Base-by-base conservation (phyloP, 129 eudicot species). In the Tagetes erecta region DNA sequence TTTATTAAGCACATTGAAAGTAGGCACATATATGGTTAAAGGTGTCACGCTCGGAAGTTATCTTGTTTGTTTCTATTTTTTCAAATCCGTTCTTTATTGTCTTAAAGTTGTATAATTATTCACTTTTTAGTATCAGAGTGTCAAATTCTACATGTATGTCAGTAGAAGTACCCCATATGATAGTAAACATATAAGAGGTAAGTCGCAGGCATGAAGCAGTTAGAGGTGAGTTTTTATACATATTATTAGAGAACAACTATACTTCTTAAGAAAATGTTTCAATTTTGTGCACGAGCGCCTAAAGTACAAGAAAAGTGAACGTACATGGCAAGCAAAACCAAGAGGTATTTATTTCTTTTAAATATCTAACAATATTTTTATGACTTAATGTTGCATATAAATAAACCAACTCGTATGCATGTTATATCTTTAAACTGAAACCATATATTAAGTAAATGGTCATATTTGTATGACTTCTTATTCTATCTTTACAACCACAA, bases 251-350 rank as follows among this genome's bases (percentile, higher is more conserved):
- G n/a, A 9, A 6, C 55, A 74, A 40, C 36, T 46, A 20, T 64
- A 36, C 27, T 39, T 74, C 40, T 3, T 74, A 73, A 34, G 70
- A 44, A 62, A 45, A 8, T 6, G 74, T 50, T 44, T 66, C 44
- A 30, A 72, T 12, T 30, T 63, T 72, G 69, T 72, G 46, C 84
- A 92, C 96, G 98, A 92, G 72, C 96, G 96, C 70, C 80, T 92
- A 46, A 92, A 92, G 27, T 20, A 20, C 27, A 20, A 20, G 27
- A 20, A 20, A 20, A 20, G 27, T 20, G 27, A 20, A 20, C 27
- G 27, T 20, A 20, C 27, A 20, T 20, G 27, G 27, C 27, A 20
- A 20, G 27, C 27, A 20, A 20, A 20, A 20, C 27, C 27, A 20
- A 20, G 27, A 20, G 27, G 27, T 20, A 20, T 20, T 20, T 20